Evolutionary conservation across 208 protist species (phyloP), one percentile per base, ranked within the genome.

Genomic region (Leptomonas pyrrhocoris): DNA sequence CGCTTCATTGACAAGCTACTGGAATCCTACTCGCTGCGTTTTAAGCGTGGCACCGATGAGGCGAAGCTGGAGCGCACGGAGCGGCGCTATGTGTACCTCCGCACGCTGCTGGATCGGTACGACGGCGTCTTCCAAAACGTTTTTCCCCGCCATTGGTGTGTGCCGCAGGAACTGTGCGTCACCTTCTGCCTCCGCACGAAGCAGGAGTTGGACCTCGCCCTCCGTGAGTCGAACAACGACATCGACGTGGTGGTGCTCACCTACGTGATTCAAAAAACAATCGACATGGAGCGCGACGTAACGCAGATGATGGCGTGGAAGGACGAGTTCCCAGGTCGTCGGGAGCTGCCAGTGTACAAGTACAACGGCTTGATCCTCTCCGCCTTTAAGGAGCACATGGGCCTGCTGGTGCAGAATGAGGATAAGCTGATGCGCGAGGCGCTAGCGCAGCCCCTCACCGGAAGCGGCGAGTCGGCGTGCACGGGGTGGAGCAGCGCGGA

Each of bases 111-210:
- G 30, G 84, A 97, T 34, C 79, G 80, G 18, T 95, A 96, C 77
- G 78, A 94, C 25, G 68, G 82, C 58, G 58, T 92, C 50, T 94
- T 95, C 50, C 50, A 69, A 31, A 88, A 86, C 40, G 89, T 96
- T 9, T 97, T 98, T 56, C 94, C 94, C 1, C 74, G 71, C 5
- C 83, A 93, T 59, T 98, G 96, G 94, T 97, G 91, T 63, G 89
- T 98, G 34, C 83, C 81, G 23, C 92, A 98, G 77, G 92, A 97
- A 77, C 74, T 98, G 23, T 92, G 81, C 64, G 79, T 97, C 2
- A 94, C 94, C 19, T 98, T 98, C 74, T 96, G 91, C 77, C 71
- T 98, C 21, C 83, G 81, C 51, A 98, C 95, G 0, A 96, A 95
- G 73, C 69, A 90, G 43, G 93, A 97, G 57, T 72, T 97, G 2